A percentile compares a stretch with the other conserved stretches of the same genome.
Conservation (phyloP, 257 asterid species). For the Solanum chiquidenum region DNA sequence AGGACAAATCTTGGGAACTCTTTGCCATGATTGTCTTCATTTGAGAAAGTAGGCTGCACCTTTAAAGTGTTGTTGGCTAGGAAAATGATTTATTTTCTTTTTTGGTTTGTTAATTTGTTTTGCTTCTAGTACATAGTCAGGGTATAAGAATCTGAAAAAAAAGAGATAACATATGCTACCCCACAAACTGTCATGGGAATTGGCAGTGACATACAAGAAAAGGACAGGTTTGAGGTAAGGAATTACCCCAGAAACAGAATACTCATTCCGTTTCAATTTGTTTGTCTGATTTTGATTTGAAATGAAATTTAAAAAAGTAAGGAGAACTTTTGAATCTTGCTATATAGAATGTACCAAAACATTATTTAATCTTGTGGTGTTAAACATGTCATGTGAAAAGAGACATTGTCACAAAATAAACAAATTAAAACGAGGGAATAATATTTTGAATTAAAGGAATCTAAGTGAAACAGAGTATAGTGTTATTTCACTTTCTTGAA, state of each 20-base stretch:
- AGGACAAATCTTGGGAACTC: conserved; percentile 25
- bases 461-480: conserved; percentile 28
- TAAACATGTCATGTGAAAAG: background rate
- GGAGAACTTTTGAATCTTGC: background rate
- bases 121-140: background rate
- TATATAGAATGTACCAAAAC: background rate
- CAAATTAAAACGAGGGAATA: background rate
- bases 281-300: background rate
- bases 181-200: conserved; percentile 1
- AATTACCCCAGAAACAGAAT: background rate
- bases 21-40: conserved; percentile 38
- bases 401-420: background rate
- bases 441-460: conserved; percentile 27
- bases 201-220: background rate
- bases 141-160: background rate
- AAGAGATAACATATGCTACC: conserved; percentile 9
- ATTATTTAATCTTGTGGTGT: background rate
- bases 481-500: conserved; percentile 37
- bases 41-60: conserved; percentile 7
- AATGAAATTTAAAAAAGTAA: background rate
- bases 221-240: background rate
- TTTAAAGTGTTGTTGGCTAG: conserved; percentile 8
- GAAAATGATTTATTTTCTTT: background rate
- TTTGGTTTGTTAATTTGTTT: background rate
- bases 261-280: background rate